These are phyloP conservation scores for Daldinia childiae DNA, from an alignment of 495 filamentous ascomycete species.

Conservation along the genomic window DNA sequence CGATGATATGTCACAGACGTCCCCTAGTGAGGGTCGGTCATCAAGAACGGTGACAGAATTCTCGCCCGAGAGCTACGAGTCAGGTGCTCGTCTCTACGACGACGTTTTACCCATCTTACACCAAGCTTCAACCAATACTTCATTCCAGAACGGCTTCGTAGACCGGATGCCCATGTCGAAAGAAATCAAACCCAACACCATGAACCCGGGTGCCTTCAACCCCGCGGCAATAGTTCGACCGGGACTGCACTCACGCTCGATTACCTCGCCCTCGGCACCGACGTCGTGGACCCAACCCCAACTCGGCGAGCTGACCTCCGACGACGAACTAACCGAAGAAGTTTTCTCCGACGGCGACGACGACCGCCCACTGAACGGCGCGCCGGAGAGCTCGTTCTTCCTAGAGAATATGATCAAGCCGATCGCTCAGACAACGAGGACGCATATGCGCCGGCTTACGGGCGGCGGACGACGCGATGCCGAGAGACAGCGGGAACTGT, in stretches of 20 bases:
- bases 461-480: conserved; percentile 69
- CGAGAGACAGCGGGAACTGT: conserved; percentile 67
- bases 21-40: conserved; percentile 64
- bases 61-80: conserved; percentile 70
- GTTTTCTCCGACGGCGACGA: conserved; percentile 65
- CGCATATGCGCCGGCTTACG: conserved; percentile 73
- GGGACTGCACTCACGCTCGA: conserved; percentile 72
- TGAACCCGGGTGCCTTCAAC: conserved; percentile 70
- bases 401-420: conserved; percentile 73
- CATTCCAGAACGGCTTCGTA: conserved; percentile 88
- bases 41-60: conserved; percentile 72
- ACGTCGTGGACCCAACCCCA: conserved; percentile 61
- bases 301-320: conserved; percentile 65
- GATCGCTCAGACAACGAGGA: conserved; percentile 61
- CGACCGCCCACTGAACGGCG: conserved; percentile 51
- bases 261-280: conserved; percentile 73
- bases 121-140: conserved; percentile 70
- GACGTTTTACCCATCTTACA: conserved; percentile 91
- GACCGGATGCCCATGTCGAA: conserved; percentile 67
- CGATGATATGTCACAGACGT: conserved; percentile 66
- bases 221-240: conserved; percentile 52
- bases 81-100: conserved; percentile 88
- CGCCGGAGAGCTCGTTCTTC: conserved; percentile 65
- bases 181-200: conserved; percentile 66
- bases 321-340: conserved; percentile 60